Evolutionary conservation across 192 early-diverging fungal species (phyloP).

Genomic region (Piromyces sp.): DNA sequence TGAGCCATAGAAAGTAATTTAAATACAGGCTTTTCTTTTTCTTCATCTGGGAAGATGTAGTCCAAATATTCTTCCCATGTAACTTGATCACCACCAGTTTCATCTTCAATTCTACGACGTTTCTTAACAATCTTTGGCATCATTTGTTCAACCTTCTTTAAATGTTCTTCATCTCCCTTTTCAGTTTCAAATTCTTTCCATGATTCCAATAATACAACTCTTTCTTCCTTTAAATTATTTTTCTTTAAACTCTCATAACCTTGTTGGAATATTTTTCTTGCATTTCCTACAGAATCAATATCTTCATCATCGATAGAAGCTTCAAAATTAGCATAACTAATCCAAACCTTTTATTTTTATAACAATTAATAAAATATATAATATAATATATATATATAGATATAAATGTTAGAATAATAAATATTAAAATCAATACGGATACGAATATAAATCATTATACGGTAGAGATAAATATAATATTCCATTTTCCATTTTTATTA

Average conservation of each 20-base stretch:
- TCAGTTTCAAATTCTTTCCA: constrained; percentile 70
- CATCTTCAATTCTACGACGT: constrained; percentile 48
- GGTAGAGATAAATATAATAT: too few relatives aligned
- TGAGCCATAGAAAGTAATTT: constrained; percentile 85
- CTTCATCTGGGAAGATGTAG: constrained; percentile 96
- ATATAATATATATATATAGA: too few relatives aligned
- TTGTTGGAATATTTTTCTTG: constrained; percentile 58
- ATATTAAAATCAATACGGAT: too few relatives aligned
- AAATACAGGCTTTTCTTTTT: constrained; percentile 63
- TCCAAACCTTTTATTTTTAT: constrained; percentile 42
- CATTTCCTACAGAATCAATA: constrained; percentile 17
- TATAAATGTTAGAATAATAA: too few relatives aligned
- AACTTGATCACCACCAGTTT: constrained; percentile 26
- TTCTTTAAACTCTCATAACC: constrained; percentile 54
- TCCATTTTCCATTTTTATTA: too few relatives aligned
- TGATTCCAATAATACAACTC: constrained; percentile 71
- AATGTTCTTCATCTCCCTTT: constrained; percentile 11
- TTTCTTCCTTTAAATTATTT: constrained; percentile 60
- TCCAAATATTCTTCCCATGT: constrained; percentile 97
- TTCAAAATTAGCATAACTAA: constrained; percentile 87
- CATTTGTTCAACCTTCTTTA: constrained; percentile 43
- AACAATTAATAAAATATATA: too few relatives aligned
- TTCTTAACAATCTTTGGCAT: constrained; percentile 87
- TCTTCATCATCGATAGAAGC: constrained; percentile 31
- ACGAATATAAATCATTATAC: too few relatives aligned